These are phyloP conservation scores for Xerocomus brunneocitrinus DNA, from an alignment of 768 basidiomycete genomes.

Conservation along the genomic window DNA sequence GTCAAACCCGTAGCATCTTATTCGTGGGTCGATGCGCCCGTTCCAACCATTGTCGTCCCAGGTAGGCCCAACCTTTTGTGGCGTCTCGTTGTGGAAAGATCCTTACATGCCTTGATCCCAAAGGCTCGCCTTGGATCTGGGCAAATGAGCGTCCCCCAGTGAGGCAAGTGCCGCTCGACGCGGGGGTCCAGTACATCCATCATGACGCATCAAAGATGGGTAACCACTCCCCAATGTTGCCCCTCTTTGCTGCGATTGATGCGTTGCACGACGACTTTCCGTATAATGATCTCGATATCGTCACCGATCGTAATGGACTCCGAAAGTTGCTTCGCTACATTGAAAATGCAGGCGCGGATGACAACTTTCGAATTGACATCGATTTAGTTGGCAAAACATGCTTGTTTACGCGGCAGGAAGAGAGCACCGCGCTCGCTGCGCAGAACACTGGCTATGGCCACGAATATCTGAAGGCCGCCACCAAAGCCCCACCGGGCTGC, in stretches of 20 bases:
- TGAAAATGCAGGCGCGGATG: slow-evolving; percentile 19
- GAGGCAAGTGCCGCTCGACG: slow-evolving; percentile 51
- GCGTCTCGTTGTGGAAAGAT: neutral
- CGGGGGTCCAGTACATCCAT: slow-evolving; percentile 46
- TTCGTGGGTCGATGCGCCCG: slow-evolving; percentile 42
- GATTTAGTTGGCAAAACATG: slow-evolving; percentile 60
- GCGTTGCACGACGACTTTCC: slow-evolving; percentile 26
- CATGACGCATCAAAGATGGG: slow-evolving; percentile 50
- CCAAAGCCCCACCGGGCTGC: slow-evolving; percentile 45
- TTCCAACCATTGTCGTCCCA: slow-evolving; percentile 51
- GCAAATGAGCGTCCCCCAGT: slow-evolving; percentile 43
- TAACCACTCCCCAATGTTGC: slow-evolving; percentile 39
- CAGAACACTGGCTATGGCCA: slow-evolving; percentile 47
- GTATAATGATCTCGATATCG: slow-evolving; percentile 36
- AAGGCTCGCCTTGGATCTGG: slow-evolving; percentile 63
- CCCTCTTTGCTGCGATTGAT: slow-evolving; percentile 59
- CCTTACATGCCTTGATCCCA: neutral
- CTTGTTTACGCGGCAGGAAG: slow-evolving; percentile 57
- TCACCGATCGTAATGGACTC: slow-evolving; percentile 65
- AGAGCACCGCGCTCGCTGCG: slow-evolving; percentile 10
- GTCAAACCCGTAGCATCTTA: slow-evolving; percentile 47
- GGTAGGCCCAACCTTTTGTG: slow-evolving; percentile 27
- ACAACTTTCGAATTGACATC: slow-evolving; percentile 63
- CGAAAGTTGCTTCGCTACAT: slow-evolving; percentile 60
- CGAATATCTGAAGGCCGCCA: slow-evolving; percentile 58